Evolutionary conservation across 2,329 filamentous ascomycete species (phyloP).

Genomic region (Tothia fuscella): DNA sequence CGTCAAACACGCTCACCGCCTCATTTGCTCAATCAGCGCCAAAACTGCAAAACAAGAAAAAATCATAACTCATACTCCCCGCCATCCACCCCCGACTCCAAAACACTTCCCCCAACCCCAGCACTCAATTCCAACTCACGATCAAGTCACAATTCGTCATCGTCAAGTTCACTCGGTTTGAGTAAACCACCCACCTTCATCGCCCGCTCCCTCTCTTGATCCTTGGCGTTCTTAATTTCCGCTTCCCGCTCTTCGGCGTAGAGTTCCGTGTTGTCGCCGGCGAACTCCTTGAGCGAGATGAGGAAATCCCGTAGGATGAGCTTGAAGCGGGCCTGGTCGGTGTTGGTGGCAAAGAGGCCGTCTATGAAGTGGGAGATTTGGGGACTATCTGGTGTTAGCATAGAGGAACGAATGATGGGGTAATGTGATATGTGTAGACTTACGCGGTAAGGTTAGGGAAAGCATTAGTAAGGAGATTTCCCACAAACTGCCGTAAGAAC

Average conservation of each 20-base stretch:
- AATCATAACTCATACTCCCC: no score
- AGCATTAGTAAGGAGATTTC: slow-evolving; percentile 70
- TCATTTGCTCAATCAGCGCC: no score
- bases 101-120: no score
- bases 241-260: slow-evolving; percentile 92
- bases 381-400: slow-evolving; percentile 37
- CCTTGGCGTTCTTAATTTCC: slow-evolving; percentile 72
- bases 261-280: slow-evolving; percentile 87
- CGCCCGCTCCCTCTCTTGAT: slow-evolving; percentile 78
- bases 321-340: slow-evolving; percentile 88
- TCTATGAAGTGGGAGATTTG: slow-evolving; percentile 89
- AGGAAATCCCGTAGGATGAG: slow-evolving; percentile 92
- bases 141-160: slow-evolving; percentile 68
- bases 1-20: no score
- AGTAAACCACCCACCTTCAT: slow-evolving; percentile 92
- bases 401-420: not conserved
- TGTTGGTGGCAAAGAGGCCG: slow-evolving; percentile 77
- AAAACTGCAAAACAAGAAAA: no score
- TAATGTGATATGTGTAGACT: slow-evolving; percentile 42
- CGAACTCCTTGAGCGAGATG: slow-evolving; percentile 93
- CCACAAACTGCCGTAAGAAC: slow-evolving; percentile 80
- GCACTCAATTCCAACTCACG: no score
- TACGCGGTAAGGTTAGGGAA: slow-evolving; percentile 89
- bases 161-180: slow-evolving; percentile 92
- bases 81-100: no score